Evolutionary conservation across 371 early-diverging fungal species (phyloP), one percentile per base, ranked within the genome.

Genomic region (Zancudomyces culisetae): DNA sequence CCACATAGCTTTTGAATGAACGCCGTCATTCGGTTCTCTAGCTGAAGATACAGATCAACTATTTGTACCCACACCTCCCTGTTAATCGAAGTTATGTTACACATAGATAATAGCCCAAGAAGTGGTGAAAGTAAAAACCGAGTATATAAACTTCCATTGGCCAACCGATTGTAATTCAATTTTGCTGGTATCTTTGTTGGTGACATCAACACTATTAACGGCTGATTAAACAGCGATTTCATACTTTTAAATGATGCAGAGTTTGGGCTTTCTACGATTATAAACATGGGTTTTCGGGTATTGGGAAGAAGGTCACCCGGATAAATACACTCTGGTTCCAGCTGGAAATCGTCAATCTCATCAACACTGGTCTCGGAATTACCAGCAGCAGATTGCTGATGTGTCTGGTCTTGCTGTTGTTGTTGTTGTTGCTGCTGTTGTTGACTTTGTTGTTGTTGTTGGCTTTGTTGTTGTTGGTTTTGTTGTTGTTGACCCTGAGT

Each of bases 231-330:
- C 1, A 89, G 71, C 39, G 76, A 80, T 6, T 87, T 80, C 57
- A 87, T 74, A 24, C 66, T 59, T 63, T 68, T 76, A 68, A 90
- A 94, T 6, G 82, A 83, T 0, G 56, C 57, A 42, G 87, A 85
- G 61, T 82, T 81, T 52, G 72, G 79, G 68, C 90, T 88, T 59
- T 96, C 97, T 6, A 94, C 75, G 46, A 96, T 78, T 2, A 93
- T 61, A 55, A 93, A 91, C 55, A 96, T 58, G 0, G 97, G 90
- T 57, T 92, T 92, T 27, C 97, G 70, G 18, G 91, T 87, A 54
- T 85, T 91, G 0, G 97, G 94, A 1, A 90, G 60, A 6, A 96
- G 70, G 53, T 96, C 97, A 0, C 77, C 78, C 2, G 92, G 90
- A 60, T 90, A 86, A 26, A 93, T 64, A 26, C 86, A 79, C 62